Percentiles rank a stretch among this genome's conserved stretches.
These are phyloP conservation scores for Kluyveromyces lactis DNA, from an alignment of 805 yeast genomes.

Conservation along the genomic window DNA sequence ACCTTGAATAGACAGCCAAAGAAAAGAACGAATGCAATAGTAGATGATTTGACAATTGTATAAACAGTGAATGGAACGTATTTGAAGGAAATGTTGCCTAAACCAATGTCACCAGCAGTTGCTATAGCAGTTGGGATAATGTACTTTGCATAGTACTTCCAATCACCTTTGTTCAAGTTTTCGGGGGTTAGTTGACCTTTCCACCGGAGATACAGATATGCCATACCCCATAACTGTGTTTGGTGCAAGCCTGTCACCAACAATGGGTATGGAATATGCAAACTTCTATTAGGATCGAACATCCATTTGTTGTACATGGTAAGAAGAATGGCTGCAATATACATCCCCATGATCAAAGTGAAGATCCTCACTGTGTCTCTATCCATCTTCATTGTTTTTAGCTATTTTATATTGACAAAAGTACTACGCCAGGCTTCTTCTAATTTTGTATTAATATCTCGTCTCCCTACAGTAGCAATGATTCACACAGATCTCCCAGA, in stretches of 20 bases:
- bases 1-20: slow-evolving; percentile 79
- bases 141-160: slow-evolving; percentile 38
- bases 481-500: too few relatives aligned
- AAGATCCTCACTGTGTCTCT: slow-evolving; percentile 1
- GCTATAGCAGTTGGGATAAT: slow-evolving; percentile 82
- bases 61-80: slow-evolving; percentile 76
- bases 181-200: slow-evolving; percentile 38
- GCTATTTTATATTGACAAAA: neutral
- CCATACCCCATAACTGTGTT: slow-evolving; percentile 49
- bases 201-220: slow-evolving; percentile 33
- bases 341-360: slow-evolving; percentile 48
- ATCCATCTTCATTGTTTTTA: neutral
- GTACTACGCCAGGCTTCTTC: neutral
- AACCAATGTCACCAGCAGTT: slow-evolving; percentile 88
- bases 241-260: slow-evolving; percentile 84
- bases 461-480: too few relatives aligned
- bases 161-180: slow-evolving; percentile 31
- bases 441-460: neutral
- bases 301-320: slow-evolving; percentile 93
- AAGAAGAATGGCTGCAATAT: slow-evolving; percentile 55
- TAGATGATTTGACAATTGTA: slow-evolving; percentile 87
- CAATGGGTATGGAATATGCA: slow-evolving; percentile 77
- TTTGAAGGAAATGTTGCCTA: slow-evolving; percentile 77
- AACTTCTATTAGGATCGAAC: slow-evolving; percentile 64
- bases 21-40: slow-evolving; percentile 77